phyloP scores from a whole-genome alignment of 108 stramenopile genomes.

The Conticribra guillardii region DNA sequence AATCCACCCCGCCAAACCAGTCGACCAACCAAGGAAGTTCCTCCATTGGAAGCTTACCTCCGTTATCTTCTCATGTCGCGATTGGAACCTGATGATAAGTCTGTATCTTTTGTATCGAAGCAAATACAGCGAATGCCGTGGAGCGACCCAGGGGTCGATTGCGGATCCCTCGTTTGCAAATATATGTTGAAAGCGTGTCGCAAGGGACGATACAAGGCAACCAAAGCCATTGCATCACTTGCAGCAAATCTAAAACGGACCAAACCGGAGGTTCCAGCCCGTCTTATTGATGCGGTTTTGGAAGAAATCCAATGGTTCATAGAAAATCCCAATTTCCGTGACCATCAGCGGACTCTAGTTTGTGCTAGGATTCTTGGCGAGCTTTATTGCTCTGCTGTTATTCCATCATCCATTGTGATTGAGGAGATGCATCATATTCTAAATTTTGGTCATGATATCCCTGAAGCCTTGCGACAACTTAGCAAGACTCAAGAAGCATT shows the following conservation, averaged over 20 bases:
- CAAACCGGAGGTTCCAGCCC: constrained; percentile 76
- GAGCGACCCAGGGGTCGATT: constrained; percentile 80
- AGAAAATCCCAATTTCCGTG: constrained; percentile 82
- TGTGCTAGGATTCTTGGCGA: constrained; percentile 89
- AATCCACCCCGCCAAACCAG: constrained; percentile 69
- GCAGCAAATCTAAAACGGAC: constrained; percentile 71
- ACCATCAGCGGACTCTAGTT: constrained; percentile 88
- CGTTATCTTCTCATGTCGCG: constrained; percentile 73
- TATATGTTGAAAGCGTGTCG: constrained; percentile 90
- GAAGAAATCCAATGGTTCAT: constrained; percentile 91
- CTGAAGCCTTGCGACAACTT: constrained; percentile 66
- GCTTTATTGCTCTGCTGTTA: constrained; percentile 72
- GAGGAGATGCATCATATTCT: constrained; percentile 84
- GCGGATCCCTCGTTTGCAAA: constrained; percentile 69
- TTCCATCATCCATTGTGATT: constrained; percentile 77
- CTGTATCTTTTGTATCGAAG: constrained; percentile 77
- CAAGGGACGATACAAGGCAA: constrained; percentile 80
- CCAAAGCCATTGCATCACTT: constrained; percentile 82
- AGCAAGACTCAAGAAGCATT: constrained; percentile 51
- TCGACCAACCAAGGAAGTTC: constrained; percentile 69
- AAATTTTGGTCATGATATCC: constrained; percentile 92
- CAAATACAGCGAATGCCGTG: constrained; percentile 92
- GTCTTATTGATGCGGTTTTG: constrained; percentile 83
- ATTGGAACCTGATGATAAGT: constrained; percentile 64
- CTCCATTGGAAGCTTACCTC: constrained; percentile 87